A percentile compares a stretch with the other conserved stretches of the same genome.
Conservation (phyloP, 139 green algal genomes). For the Chlamydomonas sp. region DNA sequence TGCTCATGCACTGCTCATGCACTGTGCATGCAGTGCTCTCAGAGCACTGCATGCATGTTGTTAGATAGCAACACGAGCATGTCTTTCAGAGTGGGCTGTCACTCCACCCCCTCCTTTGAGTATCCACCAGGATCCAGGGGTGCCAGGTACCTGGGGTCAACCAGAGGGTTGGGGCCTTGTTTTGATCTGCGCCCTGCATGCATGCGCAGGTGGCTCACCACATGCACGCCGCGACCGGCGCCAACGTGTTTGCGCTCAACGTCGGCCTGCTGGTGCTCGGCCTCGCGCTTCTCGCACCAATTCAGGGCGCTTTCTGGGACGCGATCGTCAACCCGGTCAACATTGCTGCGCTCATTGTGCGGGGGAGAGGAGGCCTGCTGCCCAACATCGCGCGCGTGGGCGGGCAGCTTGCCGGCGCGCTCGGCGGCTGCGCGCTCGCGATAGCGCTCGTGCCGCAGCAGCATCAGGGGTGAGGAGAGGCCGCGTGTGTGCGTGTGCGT, state of each 20-base stretch:
- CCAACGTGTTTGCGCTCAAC: background rate
- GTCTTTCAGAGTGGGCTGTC: too few relatives aligned
- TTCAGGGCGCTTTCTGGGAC: background rate
- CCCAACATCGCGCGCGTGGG: background rate
- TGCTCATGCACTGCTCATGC: too few relatives aligned
- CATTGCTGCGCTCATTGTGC: background rate
- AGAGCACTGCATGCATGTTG: too few relatives aligned
- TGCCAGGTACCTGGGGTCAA: too few relatives aligned
- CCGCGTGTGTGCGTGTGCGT: background rate
- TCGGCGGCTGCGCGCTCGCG: background rate
- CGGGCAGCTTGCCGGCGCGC: background rate
- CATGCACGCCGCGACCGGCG: background rate
- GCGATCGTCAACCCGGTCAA: constrained; percentile 1
- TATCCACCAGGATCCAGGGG: too few relatives aligned
- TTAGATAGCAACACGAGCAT: too few relatives aligned
- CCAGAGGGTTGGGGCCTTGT: too few relatives aligned
- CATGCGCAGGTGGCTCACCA: constrained; percentile 2
- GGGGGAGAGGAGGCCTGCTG: background rate
- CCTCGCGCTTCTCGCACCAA: background rate
- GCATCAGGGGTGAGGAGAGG: background rate
- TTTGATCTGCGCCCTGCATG: too few relatives aligned
- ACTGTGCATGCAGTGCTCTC: too few relatives aligned
- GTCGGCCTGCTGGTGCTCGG: background rate
- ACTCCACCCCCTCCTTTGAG: too few relatives aligned
- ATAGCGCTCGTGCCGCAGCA: constrained; percentile 1